Evolutionary conservation across 495 filamentous ascomycete species (phyloP).

Genomic region (Aspergillus egyptiacus): DNA sequence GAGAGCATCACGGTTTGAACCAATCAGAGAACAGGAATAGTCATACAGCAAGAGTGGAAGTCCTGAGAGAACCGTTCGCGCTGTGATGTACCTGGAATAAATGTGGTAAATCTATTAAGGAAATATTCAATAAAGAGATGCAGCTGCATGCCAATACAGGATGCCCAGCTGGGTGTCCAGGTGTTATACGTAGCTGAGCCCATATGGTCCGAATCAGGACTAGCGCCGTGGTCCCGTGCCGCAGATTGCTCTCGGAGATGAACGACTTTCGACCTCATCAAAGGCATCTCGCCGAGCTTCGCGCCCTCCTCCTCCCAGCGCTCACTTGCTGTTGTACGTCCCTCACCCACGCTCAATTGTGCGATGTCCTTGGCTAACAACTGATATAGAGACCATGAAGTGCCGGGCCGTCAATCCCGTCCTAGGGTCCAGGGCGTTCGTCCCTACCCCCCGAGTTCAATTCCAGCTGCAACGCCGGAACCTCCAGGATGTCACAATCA

Average conservation of each 20-base stretch:
- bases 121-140: too few relatives aligned
- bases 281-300: constrained; percentile 29
- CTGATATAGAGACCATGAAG: constrained; percentile 43
- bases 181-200: background rate
- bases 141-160: too few relatives aligned
- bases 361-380: constrained; percentile 26
- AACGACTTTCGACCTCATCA: constrained; percentile 28
- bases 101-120: too few relatives aligned
- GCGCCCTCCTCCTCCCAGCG: constrained; percentile 33
- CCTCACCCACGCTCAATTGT: constrained; percentile 17
- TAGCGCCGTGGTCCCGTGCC: constrained; percentile 42
- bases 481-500: constrained; percentile 76
- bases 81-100: too few relatives aligned
- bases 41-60: constrained; percentile 14
- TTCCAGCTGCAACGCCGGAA: constrained; percentile 46
- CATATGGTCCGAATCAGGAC: constrained; percentile 28
- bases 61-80: too few relatives aligned
- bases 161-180: too few relatives aligned
- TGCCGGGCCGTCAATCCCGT: constrained; percentile 42
- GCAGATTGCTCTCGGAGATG: constrained; percentile 23
- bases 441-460: constrained; percentile 38
- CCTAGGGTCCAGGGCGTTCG: constrained; percentile 39
- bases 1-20: too few relatives aligned
- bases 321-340: constrained; percentile 13
- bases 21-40: constrained; percentile 22